A percentile compares a stretch with the other conserved stretches of the same genome.
phyloP scores from a whole-genome alignment of 2,329 filamentous ascomycete species.

The Hirsutella rhossiliensis region DNA sequence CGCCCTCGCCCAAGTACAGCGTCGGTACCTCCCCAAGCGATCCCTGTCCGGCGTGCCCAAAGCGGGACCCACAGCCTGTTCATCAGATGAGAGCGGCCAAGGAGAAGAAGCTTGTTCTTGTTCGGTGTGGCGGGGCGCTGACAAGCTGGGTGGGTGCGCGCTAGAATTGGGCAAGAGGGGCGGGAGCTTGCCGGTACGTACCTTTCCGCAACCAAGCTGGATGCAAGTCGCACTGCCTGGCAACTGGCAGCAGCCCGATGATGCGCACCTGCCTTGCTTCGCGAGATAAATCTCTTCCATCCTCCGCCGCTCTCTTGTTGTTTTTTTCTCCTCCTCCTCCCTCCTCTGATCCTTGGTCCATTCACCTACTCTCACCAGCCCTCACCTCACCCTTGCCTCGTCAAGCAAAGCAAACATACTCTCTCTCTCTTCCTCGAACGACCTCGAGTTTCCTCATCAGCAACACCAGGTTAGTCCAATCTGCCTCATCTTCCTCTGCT shows the following conservation, averaged over 20 bases:
- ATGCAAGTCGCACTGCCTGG: background rate
- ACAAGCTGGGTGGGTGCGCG: background rate
- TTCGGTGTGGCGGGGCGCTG: background rate
- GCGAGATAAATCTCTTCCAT: constrained; percentile 3
- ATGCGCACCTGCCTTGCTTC: constrained; percentile 3
- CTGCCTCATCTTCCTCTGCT: too few relatives aligned
- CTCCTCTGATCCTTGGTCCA: background rate
- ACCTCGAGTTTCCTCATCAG: too few relatives aligned
- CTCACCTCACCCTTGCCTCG: background rate
- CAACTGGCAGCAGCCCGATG: constrained; percentile 2
- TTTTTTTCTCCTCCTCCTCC: constrained; percentile 1
- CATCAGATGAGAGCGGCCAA: background rate
- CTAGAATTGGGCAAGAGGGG: too few relatives aligned
- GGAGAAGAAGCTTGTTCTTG: background rate
- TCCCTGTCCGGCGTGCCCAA: background rate
- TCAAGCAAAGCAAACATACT: background rate
- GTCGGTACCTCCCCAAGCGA: background rate
- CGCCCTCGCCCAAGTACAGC: too few relatives aligned
- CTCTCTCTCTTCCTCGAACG: too few relatives aligned
- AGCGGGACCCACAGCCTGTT: too few relatives aligned
- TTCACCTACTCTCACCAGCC: background rate
- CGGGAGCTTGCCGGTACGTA: background rate
- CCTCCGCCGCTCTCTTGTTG: background rate
- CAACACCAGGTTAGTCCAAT: too few relatives aligned
- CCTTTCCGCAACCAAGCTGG: constrained; percentile 1